These are phyloP conservation scores for Cyathus striatus DNA, from an alignment of 768 basidiomycete genomes.

Conservation along the genomic window DNA sequence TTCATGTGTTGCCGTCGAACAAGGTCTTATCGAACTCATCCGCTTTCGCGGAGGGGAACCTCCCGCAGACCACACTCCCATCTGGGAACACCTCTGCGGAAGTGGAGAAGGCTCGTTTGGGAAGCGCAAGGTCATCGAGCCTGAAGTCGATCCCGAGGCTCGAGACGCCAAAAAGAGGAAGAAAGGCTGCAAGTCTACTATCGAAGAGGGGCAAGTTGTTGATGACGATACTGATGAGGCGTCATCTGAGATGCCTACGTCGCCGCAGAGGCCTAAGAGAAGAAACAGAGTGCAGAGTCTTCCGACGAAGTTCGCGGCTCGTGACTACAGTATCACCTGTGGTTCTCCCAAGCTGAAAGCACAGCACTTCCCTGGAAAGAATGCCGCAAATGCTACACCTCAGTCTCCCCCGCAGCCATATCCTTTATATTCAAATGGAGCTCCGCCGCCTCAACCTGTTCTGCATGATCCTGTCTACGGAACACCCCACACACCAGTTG, in stretches of 20 bases:
- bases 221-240: conserved; percentile 7
- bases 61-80: conserved; percentile 36
- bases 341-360: no score
- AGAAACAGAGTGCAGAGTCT: conserved; percentile 6
- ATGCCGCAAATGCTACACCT: no score
- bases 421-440: no score
- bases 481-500: no score
- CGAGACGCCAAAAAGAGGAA: conserved; percentile 2
- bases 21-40: conserved; percentile 56
- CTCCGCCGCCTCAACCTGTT: no score
- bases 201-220: conserved; percentile 8
- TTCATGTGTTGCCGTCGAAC: conserved; percentile 42
- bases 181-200: conserved; percentile 13
- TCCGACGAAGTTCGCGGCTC: background rate
- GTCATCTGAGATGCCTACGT: no score
- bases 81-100: conserved; percentile 25
- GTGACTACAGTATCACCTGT: no score
- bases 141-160: background rate
- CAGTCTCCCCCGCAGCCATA: no score
- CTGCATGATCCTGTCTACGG: no score
- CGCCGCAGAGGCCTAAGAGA: conserved; percentile 5
- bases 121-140: conserved; percentile 3
- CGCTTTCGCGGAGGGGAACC: conserved; percentile 42
- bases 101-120: conserved; percentile 30
- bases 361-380: no score